phyloP scores from a whole-genome alignment of 306 rosid genomes.

The Hippophae rhamnoides region DNA sequence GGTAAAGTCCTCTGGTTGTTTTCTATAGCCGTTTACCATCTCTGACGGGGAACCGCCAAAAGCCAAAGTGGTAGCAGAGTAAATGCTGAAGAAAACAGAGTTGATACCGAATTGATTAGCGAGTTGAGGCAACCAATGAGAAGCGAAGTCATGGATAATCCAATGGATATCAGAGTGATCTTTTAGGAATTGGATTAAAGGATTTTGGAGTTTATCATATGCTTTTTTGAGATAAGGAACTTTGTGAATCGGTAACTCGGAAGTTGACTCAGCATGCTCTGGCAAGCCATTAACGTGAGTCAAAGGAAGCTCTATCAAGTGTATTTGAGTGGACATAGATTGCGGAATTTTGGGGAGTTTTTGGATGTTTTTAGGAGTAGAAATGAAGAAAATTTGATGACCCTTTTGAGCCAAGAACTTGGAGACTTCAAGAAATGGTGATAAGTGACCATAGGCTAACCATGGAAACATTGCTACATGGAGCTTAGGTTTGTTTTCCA shows the following conservation, averaged over 20 bases:
- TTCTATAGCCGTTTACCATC: not conserved
- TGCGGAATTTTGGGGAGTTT: not conserved
- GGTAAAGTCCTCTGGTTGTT: slow-evolving; percentile 18
- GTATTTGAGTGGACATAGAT: not conserved
- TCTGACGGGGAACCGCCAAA: slow-evolving; percentile 8
- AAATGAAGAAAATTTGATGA: slow-evolving; percentile 19
- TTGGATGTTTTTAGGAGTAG: slow-evolving; percentile 24
- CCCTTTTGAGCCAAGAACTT: slow-evolving; percentile 23
- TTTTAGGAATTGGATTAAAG: not conserved
- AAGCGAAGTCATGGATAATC: slow-evolving; percentile 14
- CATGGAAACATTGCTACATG: slow-evolving; percentile 20
- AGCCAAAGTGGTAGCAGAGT: not conserved
- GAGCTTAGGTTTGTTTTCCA: slow-evolving; percentile 8
- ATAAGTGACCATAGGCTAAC: slow-evolving; percentile 22
- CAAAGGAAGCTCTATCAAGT: not conserved
- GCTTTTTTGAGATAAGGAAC: slow-evolving; percentile 9
- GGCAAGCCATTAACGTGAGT: not conserved
- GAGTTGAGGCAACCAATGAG: slow-evolving; percentile 8
- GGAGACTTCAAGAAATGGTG: slow-evolving; percentile 19
- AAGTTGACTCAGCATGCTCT: not conserved
- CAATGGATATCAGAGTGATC: slow-evolving; percentile 3
- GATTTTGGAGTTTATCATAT: slow-evolving; percentile 14
- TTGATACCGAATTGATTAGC: slow-evolving; percentile 2
- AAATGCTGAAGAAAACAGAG: not conserved
- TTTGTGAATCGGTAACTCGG: not conserved